These are phyloP conservation scores for Phlebopus sp. DNA, from an alignment of 1,284 basidiomycete species.

Conservation along the genomic window DNA sequence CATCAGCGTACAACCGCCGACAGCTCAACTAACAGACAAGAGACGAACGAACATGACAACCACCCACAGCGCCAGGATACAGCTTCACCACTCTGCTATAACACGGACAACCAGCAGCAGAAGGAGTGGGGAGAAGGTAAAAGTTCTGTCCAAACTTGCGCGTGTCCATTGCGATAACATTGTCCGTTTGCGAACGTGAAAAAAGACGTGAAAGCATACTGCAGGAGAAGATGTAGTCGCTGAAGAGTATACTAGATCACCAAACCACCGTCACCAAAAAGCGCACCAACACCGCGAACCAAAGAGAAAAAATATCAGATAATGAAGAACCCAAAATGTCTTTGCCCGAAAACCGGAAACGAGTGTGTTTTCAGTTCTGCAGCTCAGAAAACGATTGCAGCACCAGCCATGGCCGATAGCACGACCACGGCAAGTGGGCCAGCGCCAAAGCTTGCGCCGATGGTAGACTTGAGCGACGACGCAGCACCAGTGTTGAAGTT, in stretches of 20 bases:
- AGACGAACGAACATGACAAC: slow-evolving; percentile 1
- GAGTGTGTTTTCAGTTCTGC: neutral
- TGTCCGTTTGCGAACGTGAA: slow-evolving; percentile 11
- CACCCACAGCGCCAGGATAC: neutral
- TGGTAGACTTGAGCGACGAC: slow-evolving; percentile 18
- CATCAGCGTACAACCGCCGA: neutral
- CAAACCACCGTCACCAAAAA: slow-evolving; percentile 6
- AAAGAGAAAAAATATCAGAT: slow-evolving; percentile 19
- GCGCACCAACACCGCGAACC: slow-evolving; percentile 5
- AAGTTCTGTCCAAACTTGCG: slow-evolving; percentile 14
- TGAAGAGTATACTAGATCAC: slow-evolving; percentile 15
- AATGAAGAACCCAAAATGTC: slow-evolving; percentile 3
- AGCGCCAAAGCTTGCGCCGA: slow-evolving; percentile 23
- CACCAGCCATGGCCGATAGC: slow-evolving; percentile 43
- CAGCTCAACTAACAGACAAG: neutral
- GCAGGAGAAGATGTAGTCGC: slow-evolving; percentile 3
- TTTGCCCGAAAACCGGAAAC: neutral
- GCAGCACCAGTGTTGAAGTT: slow-evolving; percentile 25
- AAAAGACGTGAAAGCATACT: slow-evolving; percentile 7
- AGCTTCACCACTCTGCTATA: neutral
- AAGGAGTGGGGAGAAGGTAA: neutral
- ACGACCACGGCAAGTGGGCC: slow-evolving; percentile 36
- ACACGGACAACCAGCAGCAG: neutral
- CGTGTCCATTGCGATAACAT: slow-evolving; percentile 10
- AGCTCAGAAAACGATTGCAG: slow-evolving; percentile 39